A percentile compares a stretch with the other conserved stretches of the same genome.
Evolutionary conservation across 2,329 filamentous ascomycete genomes (phyloP).

Genomic region (Cercospora sesami): DNA sequence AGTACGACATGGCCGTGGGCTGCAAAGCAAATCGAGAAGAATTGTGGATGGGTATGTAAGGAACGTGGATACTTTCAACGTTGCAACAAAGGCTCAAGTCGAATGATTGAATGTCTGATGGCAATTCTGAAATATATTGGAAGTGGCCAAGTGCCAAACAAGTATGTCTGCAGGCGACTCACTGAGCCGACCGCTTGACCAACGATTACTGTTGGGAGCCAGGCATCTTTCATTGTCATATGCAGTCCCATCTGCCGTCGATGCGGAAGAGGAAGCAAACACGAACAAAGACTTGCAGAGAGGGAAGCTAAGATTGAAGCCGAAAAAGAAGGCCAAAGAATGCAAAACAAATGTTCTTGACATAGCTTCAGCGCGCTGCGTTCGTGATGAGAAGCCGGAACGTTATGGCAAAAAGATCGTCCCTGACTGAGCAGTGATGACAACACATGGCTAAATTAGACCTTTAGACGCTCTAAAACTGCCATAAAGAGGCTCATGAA

Average conservation of each 20-base stretch:
- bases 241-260: background rate
- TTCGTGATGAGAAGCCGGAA: background rate
- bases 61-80: background rate
- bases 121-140: background rate
- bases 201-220: background rate
- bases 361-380: background rate
- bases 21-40: too few species aligned
- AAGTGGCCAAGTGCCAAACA: background rate
- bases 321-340: background rate
- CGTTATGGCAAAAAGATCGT: background rate
- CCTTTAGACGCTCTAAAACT: too few species aligned
- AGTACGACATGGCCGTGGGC: too few species aligned
- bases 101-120: background rate
- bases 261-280: background rate
- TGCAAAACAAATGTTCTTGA: background rate
- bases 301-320: fast-evolving
- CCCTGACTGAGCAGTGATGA: background rate
- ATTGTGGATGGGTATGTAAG: too few species aligned
- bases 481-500: too few species aligned
- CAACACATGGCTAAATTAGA: too few species aligned
- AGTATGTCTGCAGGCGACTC: background rate
- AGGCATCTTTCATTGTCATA: background rate
- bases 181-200: too few species aligned
- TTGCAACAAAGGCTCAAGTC: background rate
- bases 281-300: background rate